Base-by-base conservation (phyloP, 306 rosid genomes). In the Pterocarpus santalinus region DNA sequence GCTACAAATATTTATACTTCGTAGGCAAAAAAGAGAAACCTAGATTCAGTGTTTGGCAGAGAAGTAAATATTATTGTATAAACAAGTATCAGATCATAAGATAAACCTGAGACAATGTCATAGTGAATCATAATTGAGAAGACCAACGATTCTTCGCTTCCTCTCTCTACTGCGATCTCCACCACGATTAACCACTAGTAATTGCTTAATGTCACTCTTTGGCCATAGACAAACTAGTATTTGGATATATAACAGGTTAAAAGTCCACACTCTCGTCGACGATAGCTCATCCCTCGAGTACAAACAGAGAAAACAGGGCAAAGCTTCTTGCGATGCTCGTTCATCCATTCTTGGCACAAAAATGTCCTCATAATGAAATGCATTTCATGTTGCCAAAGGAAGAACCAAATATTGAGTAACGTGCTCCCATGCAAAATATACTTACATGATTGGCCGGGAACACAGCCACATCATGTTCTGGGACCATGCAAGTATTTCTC, bases 181-280 rank as follows among this genome's bases (percentile, higher is more conserved):
- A 55, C 89, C 72, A 13, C 85, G 99, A 85, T 88, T 90, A 78
- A 95, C 98, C 80, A 95, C 98, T 0, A 98, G 99, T 69, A 95
- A 88, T 85, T 95, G 99, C 82, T 90, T 93, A 77, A 91, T 76
- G 70, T 90, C 99, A 90, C 69, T 95, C 98, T 87, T 87, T 92
- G 69, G 99, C 97, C 84, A 85, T 81, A 71, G 97, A 90, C 87
- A 95, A 87, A 88, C 76, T 87, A 33, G 91, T 86, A 82, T 90
- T 94, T 30, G 97, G 94, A 75, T 87, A 92, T n/a, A n/a, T n/a
- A n/a, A 76, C 99, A 95, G 61, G 97, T 95, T 81, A 92, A 73
- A 62, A 95, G 83, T 60, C 97, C 97, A 47, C 99, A 97, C 15
- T 77, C 90, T 80, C 80, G 88, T 70, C 98, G 98, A 14, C 89